These are phyloP conservation scores for Acacia acuminata DNA, from an alignment of 306 rosid species.

Conservation along the genomic window DNA sequence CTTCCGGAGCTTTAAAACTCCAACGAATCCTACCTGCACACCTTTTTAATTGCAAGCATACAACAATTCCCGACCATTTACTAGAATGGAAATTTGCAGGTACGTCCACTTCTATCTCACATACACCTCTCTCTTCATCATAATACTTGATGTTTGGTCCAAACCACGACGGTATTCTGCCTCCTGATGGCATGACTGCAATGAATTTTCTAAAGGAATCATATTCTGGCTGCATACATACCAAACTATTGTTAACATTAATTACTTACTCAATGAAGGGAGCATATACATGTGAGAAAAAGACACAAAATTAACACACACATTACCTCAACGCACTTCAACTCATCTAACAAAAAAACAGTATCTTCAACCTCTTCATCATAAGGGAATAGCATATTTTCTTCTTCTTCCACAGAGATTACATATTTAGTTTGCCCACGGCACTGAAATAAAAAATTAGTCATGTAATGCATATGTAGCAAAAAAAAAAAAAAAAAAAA, in stretches of 20 bases:
- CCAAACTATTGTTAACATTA: too few relatives aligned
- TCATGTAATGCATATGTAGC: neutral
- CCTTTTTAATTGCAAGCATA: neutral
- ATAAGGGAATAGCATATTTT: too few relatives aligned
- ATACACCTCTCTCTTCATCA: fast-evolving
- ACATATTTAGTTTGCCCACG: neutral
- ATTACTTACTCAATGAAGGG: too few relatives aligned
- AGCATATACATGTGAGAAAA: too few relatives aligned
- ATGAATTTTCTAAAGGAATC: neutral
- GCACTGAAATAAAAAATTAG: neutral
- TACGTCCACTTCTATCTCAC: neutral
- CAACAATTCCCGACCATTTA: neutral
- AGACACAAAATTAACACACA: too few relatives aligned
- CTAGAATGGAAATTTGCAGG: neutral
- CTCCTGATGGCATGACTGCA: neutral
- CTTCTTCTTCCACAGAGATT: too few relatives aligned
- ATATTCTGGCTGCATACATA: neutral
- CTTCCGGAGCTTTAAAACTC: too few relatives aligned
- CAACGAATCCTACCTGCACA: neutral
- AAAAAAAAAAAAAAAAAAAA: too few relatives aligned
- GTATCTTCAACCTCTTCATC: too few relatives aligned
- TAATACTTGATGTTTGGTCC: neutral
- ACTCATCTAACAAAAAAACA: too few relatives aligned
- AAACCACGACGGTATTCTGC: neutral
- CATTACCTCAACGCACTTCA: too few relatives aligned